These are phyloP conservation scores for Aspergillus sp. DNA, from an alignment of 2,329 filamentous ascomycete species.

Conservation along the genomic window DNA sequence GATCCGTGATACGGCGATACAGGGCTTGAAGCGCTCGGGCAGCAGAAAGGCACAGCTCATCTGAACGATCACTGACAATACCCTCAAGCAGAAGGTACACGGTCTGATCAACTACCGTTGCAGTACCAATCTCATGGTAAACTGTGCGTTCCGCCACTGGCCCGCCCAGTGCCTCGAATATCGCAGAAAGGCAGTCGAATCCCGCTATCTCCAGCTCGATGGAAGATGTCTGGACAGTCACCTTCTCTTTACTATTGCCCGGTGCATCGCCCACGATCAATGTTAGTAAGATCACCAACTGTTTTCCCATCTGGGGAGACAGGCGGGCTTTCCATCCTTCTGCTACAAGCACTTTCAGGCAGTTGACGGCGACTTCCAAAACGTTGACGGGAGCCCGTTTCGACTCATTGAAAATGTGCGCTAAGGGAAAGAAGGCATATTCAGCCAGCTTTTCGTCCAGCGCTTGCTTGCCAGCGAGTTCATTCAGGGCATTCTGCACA, in stretches of 20 bases:
- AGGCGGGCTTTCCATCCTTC: conserved; percentile 79
- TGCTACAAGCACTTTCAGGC: conserved; percentile 72
- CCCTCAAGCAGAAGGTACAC: conserved; percentile 80
- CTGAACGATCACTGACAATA: conserved; percentile 66
- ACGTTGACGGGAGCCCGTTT: conserved; percentile 69
- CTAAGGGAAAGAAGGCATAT: conserved; percentile 93
- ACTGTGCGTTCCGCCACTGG: conserved; percentile 47
- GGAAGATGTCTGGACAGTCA: conserved; percentile 43
- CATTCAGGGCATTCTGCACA: conserved; percentile 45
- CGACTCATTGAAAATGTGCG: conserved; percentile 79
- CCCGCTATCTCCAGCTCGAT: conserved; percentile 78
- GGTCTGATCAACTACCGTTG: conserved; percentile 80
- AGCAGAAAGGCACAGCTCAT: conserved; percentile 73
- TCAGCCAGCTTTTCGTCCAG: conserved; percentile 85
- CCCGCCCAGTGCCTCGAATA: conserved; percentile 65
- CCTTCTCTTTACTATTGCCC: conserved; percentile 48
- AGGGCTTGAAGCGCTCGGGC: conserved; percentile 67
- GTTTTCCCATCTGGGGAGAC: conserved; percentile 73
- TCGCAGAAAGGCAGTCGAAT: conserved; percentile 69
- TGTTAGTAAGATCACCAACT: conserved; percentile 82
- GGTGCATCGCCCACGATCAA: conserved; percentile 78
- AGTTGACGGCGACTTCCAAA: conserved; percentile 76
- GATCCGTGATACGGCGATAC: conserved; percentile 68
- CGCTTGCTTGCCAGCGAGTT: conserved; percentile 45
- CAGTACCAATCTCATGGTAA: conserved; percentile 60